Evolutionary conservation across 2,329 filamentous ascomycete species (phyloP), one percentile per base, ranked within the genome.

Genomic region (Phyllosticta capitalensis): DNA sequence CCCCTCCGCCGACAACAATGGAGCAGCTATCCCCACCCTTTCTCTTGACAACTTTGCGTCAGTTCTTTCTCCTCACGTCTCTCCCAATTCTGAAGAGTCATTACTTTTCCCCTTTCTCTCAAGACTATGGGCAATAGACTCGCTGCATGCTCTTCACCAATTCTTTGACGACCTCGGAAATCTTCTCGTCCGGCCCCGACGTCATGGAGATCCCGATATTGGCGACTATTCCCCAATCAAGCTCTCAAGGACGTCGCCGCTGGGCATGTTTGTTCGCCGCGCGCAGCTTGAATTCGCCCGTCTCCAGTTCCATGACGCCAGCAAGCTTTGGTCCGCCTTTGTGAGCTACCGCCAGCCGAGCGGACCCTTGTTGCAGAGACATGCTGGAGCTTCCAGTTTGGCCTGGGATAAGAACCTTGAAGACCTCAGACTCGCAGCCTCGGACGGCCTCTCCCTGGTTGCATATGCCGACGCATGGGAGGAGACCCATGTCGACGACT

Each of bases 41-140:
- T 68, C 67, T 10, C 69, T 70, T 50, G 61, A 67, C 49, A 76
- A 76, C 58, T 75, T 83, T 56, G 76, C 82, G 65, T 67, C 76
- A 63, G 72, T 76, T 3, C 72, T 81, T 5, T 72, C 74, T 21
- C 58, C 62, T 33, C 77, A 75, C 62, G 65, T 7, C 72, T 75
- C 59, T 66, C 73, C 12, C 82, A 81, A 1, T 78, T 72, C 38
- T n/a, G 38, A 45, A 45, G 38, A 45, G 5, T 45, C 38, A 19
- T 45, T 45, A 7, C 17, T 45, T n/a, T 45, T n/a, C 17, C 38
- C n/a, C 14, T 89, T 96, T 60, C 80, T 97, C 12, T 82, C 83
- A 59, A 87, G 85, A 63, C 76, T 97, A 22, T 97, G 94, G 92
- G 80, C 81, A 17, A 83, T 97, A 64, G 85, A 92, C 68, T 92